Evolutionary conservation across 1,139 yeast genomes (phyloP), one percentile per base, ranked within the genome.

Genomic region (Diutina pseudorugosa): DNA sequence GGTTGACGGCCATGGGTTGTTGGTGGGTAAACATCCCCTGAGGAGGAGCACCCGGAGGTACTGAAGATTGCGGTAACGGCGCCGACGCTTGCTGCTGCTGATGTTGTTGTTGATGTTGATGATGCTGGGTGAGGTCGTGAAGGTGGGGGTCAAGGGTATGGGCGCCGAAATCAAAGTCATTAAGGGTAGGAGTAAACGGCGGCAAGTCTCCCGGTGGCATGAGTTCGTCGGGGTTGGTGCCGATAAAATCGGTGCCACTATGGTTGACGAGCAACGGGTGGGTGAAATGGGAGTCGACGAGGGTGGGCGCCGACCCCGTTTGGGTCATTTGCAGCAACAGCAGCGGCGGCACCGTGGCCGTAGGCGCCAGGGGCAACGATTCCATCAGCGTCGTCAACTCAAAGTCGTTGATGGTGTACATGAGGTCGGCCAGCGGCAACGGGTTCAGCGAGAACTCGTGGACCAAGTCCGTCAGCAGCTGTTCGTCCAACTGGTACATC

Each of bases 401-500:
- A n/a, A 16, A 27, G 23, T 45, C 49, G 16, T 25, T n/a, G 14
- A 45, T 16, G 4, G 25, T 18, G 20, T 45, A 45, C 7, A 40
- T 40, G 23, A 45, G 27, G 18, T 45, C 49, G 27, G 16, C 33
- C 45, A 42, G 45, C 5, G 14, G 36, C 36, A 30, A 11, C 20
- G 47, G 33, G 21, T 33, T 33, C 40, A 18, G 6, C 49, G 11
- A 19, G 40, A 8, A 45, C 23, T 45, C 49, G 21, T 27, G 18
- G 16, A 45, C 40, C 30, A 25, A 45, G 14, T 45, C 49, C 21
- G 41, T 27, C 49, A 45, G 49, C 49, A 45, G 49, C 40, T 45
- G 49, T 8, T 45, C 49, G 18, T 45, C 49, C 49, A 45, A 45
- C 11, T 45, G 14, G 40, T 45, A 45, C 44, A 41, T 19, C 40